Conservation (phyloP, 306 rosid species). For the Cicer cuneatum region DNA sequence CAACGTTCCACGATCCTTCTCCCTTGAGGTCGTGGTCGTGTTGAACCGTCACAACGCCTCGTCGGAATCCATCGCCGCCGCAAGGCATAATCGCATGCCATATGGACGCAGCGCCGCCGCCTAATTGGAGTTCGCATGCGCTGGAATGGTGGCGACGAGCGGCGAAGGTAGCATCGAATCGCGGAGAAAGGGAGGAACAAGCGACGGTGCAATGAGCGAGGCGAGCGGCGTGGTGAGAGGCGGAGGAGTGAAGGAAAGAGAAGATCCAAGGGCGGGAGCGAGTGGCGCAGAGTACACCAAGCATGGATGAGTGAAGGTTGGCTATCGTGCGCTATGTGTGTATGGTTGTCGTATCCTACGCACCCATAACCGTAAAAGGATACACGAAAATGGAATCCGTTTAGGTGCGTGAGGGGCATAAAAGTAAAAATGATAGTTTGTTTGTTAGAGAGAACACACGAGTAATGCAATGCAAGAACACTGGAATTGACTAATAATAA, state of each 20-base stretch:
- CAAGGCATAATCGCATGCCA: slow-evolving; percentile 87
- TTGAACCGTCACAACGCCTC: slow-evolving; percentile 49
- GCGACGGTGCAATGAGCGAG: slow-evolving; percentile 38
- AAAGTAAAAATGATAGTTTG: too few species aligned
- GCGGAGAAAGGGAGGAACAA: slow-evolving; percentile 20
- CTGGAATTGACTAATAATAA: neutral
- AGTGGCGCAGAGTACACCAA: slow-evolving; percentile 48
- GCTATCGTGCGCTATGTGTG: slow-evolving; percentile 39
- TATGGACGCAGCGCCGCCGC: slow-evolving; percentile 74
- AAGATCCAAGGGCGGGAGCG: slow-evolving; percentile 48
- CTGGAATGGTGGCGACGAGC: slow-evolving; percentile 66
- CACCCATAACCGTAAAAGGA: slow-evolving; percentile 27
- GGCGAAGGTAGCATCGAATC: slow-evolving; percentile 15
- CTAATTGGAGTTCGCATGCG: slow-evolving; percentile 55
- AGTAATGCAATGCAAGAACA: neutral
- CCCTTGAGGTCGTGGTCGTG: slow-evolving; percentile 70
- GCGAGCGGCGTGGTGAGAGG: slow-evolving; percentile 47
- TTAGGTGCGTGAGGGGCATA: slow-evolving; percentile 25
- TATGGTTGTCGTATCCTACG: slow-evolving; percentile 33
- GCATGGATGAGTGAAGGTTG: slow-evolving; percentile 42
- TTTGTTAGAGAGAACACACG: neutral
- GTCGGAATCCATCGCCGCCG: slow-evolving; percentile 36
- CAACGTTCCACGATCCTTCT: slow-evolving; percentile 96
- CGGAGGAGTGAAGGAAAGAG: slow-evolving; percentile 57
- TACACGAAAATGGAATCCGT: neutral